Evolutionary conservation across 2,329 filamentous ascomycete species (phyloP).

Genomic region (Pseudocercospora ulei): DNA sequence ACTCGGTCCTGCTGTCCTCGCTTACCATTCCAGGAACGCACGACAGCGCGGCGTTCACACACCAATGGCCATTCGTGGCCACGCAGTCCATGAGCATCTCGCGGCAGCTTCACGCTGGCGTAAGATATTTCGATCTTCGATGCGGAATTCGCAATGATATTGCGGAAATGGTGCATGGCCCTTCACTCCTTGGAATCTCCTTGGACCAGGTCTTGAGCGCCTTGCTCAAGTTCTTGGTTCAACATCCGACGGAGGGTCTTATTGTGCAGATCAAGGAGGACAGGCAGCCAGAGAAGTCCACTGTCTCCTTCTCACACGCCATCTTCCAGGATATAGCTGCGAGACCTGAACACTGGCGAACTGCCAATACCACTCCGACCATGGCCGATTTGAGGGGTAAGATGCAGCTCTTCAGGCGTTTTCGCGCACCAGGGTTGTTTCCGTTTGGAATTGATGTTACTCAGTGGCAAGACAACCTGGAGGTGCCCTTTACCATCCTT

Average conservation of each 20-base stretch:
- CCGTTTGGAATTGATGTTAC: slow-evolving; percentile 33
- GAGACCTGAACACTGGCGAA: slow-evolving; percentile 31
- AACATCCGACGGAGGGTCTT: slow-evolving; percentile 30
- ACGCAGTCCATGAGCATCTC: slow-evolving; percentile 30
- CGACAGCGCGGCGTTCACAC: slow-evolving; percentile 33
- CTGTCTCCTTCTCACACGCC: slow-evolving; percentile 35
- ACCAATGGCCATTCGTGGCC: slow-evolving; percentile 32
- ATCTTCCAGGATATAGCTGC: slow-evolving; percentile 28
- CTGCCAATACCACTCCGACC: slow-evolving; percentile 30
- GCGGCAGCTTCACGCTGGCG: slow-evolving; percentile 31
- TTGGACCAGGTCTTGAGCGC: slow-evolving; percentile 26
- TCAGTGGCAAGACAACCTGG: slow-evolving; percentile 34
- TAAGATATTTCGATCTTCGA: slow-evolving; percentile 35
- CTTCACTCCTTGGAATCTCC: slow-evolving; percentile 28
- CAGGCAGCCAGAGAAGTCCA: slow-evolving; percentile 29
- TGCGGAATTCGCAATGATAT: slow-evolving; percentile 31
- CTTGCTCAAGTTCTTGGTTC: slow-evolving; percentile 30
- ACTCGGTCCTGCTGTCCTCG: slow-evolving; percentile 25
- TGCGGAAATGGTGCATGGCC: slow-evolving; percentile 34
- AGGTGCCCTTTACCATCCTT: slow-evolving; percentile 33
- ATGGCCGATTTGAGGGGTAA: slow-evolving; percentile 32
- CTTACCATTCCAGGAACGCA: slow-evolving; percentile 35
- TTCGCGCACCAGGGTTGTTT: slow-evolving; percentile 19
- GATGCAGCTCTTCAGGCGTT: slow-evolving; percentile 35
- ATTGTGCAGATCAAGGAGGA: slow-evolving; percentile 35